Evolutionary conservation across 108 stramenopile genomes (phyloP), one percentile per base, ranked within the genome.

Genomic region (Aurantiochytrium sp.): DNA sequence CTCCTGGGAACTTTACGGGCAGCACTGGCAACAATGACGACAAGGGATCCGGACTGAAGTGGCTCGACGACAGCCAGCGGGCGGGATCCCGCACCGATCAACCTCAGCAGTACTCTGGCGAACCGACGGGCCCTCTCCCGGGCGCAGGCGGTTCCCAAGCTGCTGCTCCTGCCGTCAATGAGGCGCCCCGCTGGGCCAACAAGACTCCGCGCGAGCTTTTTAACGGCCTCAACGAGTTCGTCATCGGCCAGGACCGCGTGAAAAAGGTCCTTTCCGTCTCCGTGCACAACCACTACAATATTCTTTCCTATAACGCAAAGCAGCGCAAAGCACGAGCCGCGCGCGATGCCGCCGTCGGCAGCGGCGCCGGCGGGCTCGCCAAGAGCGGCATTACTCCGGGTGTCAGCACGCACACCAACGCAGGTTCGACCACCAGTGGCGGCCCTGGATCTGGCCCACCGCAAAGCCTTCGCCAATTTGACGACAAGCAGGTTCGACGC

Each of bases 211-310:
- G 90, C 2, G 95, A 96, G 90, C 94, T 98, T 87, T 95, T 95
- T 89, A 90, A 93, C 18, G 97, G 97, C 5, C 88, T 98, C 19
- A 93, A 97, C 88, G 97, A 98, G 92, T 97, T 97, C 88, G 97
- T 98, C 42, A 97, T 98, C 88, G 98, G 98, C 25, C 98, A 98
- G 93, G 92, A 94, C 59, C 93, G 95, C 73, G 98, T 98, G 60
- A 98, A 98, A 93, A 92, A 97, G 57, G 97, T 97, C 49, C 90
- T 98, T 35, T 93, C 95, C 16, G 98, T 98, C 18, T 97, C 97
- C 28, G 97, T 98, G 29, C 97, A 98, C 93, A 98, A 98, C 94
- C 98, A 98, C 91, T 98, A 97, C 97, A 98, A 98, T 43, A 42
- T 87, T 60, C 88, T 71, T 35, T 59, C 88, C 12, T 60, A 44